Evolutionary conservation across 2,329 filamentous ascomycete genomes (phyloP), one percentile per base, ranked within the genome.

Genomic region (Sporothrix protearum): DNA sequence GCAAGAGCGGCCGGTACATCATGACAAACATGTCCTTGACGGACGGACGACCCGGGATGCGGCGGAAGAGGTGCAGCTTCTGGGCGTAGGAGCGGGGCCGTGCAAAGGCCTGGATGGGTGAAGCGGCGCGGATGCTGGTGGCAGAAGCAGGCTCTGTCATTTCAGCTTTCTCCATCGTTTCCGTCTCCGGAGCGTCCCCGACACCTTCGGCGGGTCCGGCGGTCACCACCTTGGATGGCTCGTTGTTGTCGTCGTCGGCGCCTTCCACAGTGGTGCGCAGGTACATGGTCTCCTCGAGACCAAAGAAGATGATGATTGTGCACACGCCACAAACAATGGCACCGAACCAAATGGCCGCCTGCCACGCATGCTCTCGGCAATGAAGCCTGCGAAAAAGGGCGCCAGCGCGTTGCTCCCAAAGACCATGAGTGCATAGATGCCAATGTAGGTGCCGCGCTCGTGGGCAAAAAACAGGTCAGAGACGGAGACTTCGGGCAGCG

Each of bases 211-310:
- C 2, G 16, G 16, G 30, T 2, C 36, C 19, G 55, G 33, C 33
- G 8, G 33, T 8, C 33, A 4, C 33, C 33, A 14, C 55, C 28
- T 19, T 19, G n/a, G 5, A 7, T 19, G 33, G 14, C 5, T 42
- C n/a, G 36, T 12, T 36, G 33, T 63, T 33, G 1, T 75, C 74
- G 57, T 61, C 33, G 5, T 75, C 75, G 36, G 77, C 73, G 25
- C 77, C 80, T 61, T 80, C 79, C 67, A 78, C 69, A 7, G 79
- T 80, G 5, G 76, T 71, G 14, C 84, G 82, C 67, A 80, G 77
- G 76, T 85, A 88, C 76, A 86, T 88, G 5, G 87, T 88, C 77
- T 89, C 87, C 77, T 89, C 87, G 81, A 88, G 83, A 76, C 85
- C 84, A 75, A 89, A 85, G 78, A 87, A 88, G 1, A 85, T 78